Evolutionary conservation across 192 early-diverging fungal genomes (phyloP), one percentile per base, ranked within the genome.

Genomic region (Piromyces finnis): DNA sequence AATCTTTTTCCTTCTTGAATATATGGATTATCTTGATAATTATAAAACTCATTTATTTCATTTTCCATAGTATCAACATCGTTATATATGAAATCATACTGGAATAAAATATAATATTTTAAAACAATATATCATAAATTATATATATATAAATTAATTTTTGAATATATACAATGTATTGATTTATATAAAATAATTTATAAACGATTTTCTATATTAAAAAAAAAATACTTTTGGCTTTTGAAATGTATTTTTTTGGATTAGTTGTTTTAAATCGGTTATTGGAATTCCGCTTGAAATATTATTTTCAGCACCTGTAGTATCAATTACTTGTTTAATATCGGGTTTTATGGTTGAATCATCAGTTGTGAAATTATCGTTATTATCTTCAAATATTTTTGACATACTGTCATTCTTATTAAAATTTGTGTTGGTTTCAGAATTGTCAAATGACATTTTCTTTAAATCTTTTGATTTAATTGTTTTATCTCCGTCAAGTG

Each of bases 41-140:
- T 84, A 39, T 84, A 90, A 59, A 90, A 90, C 77, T 90, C 89
- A 79, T 90, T 86, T 78, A 89, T 88, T 81, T 90, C 89, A 16
- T 85, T 86, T 18, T 83, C 29, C 1, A 87, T 39, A 4, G 82
- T 83, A 26, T 90, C 89, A 78, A 82, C 84, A 79, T 90, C 89
- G 26, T 82, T 83, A 80, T 90, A 90, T 37, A 81, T 79, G 77
- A 90, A 90, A 13, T 81, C 78, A 16, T 88, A 51, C 41, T 51
- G 2, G 15, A 14, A 39, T 12, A 39, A 39, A 39, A 13, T 39
- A 14, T 39, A 14, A 39, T 14, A 39, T 14, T 39, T 1, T 14
- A 39, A 14, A 39, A 13, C 15, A 39, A 39, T 22, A 22, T 22
- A 5, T 0, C 17, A 51, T 22, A 51, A 22, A 51, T 5, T 22